phyloP scores from a whole-genome alignment of 1,284 basidiomycete species.

The Trichosporon sp. region DNA sequence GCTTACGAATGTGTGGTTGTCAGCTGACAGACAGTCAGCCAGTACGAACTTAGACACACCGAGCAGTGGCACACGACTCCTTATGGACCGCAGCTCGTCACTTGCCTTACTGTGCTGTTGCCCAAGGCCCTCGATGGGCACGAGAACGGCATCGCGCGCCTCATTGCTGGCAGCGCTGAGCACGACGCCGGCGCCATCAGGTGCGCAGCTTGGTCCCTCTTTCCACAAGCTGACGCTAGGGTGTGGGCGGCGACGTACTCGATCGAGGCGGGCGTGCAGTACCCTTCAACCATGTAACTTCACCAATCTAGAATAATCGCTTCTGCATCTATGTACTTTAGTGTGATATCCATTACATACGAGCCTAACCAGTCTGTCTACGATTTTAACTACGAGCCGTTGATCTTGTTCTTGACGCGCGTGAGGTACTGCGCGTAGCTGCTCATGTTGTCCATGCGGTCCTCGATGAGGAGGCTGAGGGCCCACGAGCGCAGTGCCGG shows the following conservation, averaged over 20 bases:
- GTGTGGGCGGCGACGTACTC: conserved; percentile 15
- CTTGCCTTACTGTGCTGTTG: conserved; percentile 1
- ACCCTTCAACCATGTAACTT: not conserved
- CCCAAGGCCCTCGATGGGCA: not conserved
- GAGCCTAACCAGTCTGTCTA: conserved; percentile 11
- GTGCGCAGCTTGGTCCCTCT: not conserved
- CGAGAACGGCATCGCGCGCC: conserved; percentile 11
- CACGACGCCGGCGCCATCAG: conserved; percentile 15
- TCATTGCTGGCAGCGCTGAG: conserved; percentile 1
- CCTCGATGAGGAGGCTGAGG: conserved; percentile 89
- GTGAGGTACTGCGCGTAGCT: conserved; percentile 93
- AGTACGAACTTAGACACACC: conserved; percentile 8
- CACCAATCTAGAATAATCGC: not conserved
- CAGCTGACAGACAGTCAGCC: not conserved
- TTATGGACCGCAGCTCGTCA: conserved; percentile 13
- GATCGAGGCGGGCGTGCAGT: conserved; percentile 9
- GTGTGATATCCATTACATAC: conserved; percentile 20
- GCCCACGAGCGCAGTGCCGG: conserved; percentile 92
- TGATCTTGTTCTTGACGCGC: conserved; percentile 73
- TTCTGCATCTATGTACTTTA: conserved; percentile 2
- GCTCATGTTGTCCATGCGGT: conserved; percentile 89
- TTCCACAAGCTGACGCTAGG: not conserved
- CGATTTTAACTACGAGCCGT: conserved; percentile 20
- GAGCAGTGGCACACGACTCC: conserved; percentile 13
- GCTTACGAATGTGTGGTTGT: not conserved